Evolutionary conservation across 805 yeast species (phyloP).

Genomic region (Schizosaccharomyces octosporus): DNA sequence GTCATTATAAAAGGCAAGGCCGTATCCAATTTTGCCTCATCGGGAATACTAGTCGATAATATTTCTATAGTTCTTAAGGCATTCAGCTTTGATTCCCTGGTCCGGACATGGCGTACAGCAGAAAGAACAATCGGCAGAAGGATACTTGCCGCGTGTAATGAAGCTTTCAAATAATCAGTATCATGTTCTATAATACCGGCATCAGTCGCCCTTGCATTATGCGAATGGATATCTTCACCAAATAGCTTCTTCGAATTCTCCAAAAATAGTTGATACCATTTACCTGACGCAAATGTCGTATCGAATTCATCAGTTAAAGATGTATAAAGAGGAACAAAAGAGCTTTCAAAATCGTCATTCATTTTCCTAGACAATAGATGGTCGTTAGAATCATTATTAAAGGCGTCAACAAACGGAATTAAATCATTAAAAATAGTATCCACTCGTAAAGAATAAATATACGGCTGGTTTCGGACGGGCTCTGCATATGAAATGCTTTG

Average conservation of each 20-base stretch:
- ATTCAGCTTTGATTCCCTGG: background rate
- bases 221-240: too few species aligned
- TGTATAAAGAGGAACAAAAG: too few species aligned
- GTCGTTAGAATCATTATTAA: background rate
- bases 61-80: background rate
- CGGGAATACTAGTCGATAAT: slow-evolving; percentile 17
- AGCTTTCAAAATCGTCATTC: too few species aligned
- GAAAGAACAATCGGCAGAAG: background rate
- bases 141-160: background rate
- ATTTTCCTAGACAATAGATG: too few species aligned
- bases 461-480: background rate
- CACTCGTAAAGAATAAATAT: too few species aligned
- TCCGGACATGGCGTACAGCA: background rate
- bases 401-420: background rate
- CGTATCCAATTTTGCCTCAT: slow-evolving; percentile 67
- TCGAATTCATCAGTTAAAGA: too few species aligned
- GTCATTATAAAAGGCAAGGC: slow-evolving; percentile 56
- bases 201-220: too few species aligned
- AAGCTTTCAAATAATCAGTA: background rate
- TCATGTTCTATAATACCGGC: too few species aligned
- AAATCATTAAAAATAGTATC: too few species aligned
- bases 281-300: too few species aligned
- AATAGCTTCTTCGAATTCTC: too few species aligned
- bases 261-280: too few species aligned
- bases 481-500: background rate